Base-by-base conservation (phyloP, 2,329 filamentous ascomycete species). In the Hirsutella thompsonii region DNA sequence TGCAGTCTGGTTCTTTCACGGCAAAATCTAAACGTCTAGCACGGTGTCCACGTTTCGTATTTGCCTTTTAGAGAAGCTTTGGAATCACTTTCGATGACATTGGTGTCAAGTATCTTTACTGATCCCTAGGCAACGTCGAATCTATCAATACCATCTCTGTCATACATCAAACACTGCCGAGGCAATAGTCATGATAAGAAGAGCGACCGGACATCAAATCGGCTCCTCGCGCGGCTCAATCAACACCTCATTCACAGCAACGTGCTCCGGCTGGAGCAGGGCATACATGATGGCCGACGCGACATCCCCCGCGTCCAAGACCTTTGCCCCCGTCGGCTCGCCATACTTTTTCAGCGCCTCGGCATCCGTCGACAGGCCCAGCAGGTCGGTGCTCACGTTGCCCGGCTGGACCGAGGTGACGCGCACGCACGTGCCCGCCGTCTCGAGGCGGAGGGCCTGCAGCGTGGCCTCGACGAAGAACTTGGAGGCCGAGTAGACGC, bases 381-480 rank as follows among this genome's bases (percentile, higher is more conserved):
- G 60, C 26, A 90, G 64, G 42, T 84, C 82, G 1, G 84, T 89
- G 5, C 73, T 72, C 2, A 79, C 80, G 55, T 90, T 89, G 1
- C 84, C 84, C 0, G 84, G 84, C 63, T 90, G 84, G 3, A 90
- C 70, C 29, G 73, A 69, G 0, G 83, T 88, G 33, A 90, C 82
- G 2, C 83, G 69, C 38, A 90, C 61, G 0, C 84, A 84, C 0
- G 73, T 74, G 0, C 81, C 82, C 0, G 80, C 83, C 0, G 83
- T 89, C 67, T 90, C 84, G 8, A 89, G 61, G 8, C 84, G 76
- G 48, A 90, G 60, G 26, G 69, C 69, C 59, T 89, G 83, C n/a
- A 90, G 68, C 0, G 83, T 83, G 1, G 82, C 83, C 57, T 90
- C 84, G 41, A 90, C 82, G 55, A 90, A 90, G 70, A 89, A 87